A percentile compares a stretch with the other conserved stretches of the same genome.
Evolutionary conservation across 228 moss, liverwort and hornwort genomes (phyloP).

Genomic region (Sphagnum magellanicum): DNA sequence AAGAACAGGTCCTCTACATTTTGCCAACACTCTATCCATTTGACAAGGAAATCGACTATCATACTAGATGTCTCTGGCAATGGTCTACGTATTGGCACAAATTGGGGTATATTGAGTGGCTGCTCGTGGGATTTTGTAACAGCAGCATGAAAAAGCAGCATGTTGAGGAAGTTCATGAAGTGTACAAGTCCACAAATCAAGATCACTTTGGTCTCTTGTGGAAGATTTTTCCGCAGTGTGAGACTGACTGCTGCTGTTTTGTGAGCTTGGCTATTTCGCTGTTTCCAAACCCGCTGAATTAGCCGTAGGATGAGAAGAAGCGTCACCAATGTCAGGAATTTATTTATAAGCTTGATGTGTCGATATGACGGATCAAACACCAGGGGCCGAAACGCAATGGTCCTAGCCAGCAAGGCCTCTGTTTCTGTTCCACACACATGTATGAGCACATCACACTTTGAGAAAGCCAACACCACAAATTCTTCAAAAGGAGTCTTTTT

Average conservation of each 20-base stretch:
- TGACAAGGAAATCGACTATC: too few relatives aligned
- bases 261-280: constrained; percentile 1
- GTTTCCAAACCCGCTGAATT: constrained; percentile 44
- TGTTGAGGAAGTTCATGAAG: constrained; percentile 23
- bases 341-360: constrained; percentile 29
- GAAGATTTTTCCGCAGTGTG: background rate
- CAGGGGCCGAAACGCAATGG: constrained; percentile 4
- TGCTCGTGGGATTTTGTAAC: constrained; percentile 6
- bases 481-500: background rate
- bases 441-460: background rate
- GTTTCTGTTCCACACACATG: constrained; percentile 3
- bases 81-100: too few relatives aligned
- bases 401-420: constrained; percentile 32
- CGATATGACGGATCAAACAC: constrained; percentile 9
- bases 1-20: constrained; percentile 50
- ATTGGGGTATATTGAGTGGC: background rate
- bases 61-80: background rate
- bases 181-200: constrained; percentile 30
- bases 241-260: constrained; percentile 8
- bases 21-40: constrained; percentile 32
- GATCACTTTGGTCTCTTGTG: constrained; percentile 25
- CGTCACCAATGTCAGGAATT: constrained; percentile 35
- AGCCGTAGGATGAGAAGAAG: constrained; percentile 34
- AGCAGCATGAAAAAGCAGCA: constrained; percentile 16
- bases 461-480: background rate